These are phyloP conservation scores for Globisporangium sylvaticum DNA, from an alignment of 352 stramenopile species.

Conservation along the genomic window DNA sequence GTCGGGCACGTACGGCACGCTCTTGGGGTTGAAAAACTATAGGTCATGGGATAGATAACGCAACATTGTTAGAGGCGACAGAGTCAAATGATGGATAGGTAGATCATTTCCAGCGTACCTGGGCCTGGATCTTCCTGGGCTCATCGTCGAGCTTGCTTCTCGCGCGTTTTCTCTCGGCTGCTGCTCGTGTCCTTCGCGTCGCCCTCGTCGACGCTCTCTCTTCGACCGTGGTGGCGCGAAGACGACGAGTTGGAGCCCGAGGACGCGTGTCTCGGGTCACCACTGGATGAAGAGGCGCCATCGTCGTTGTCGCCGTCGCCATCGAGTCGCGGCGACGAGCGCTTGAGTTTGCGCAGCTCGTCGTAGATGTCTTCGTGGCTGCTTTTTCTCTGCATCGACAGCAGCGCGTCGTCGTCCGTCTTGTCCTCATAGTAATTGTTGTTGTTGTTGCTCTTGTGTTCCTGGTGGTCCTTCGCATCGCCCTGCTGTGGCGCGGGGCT, in stretches of 20 bases:
- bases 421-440: slow-evolving; percentile 14
- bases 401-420: slow-evolving; percentile 16
- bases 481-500: not conserved
- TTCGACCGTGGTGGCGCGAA: not conserved
- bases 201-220: slow-evolving; percentile 28
- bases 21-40: slow-evolving; percentile 83
- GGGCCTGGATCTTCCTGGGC: slow-evolving; percentile 59
- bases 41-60: too few relatives aligned
- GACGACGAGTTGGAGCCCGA: slow-evolving; percentile 13
- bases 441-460: slow-evolving; percentile 23
- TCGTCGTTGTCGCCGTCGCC: slow-evolving; percentile 13
- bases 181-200: slow-evolving; percentile 30
- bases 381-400: slow-evolving; percentile 21
- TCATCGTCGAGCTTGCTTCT: slow-evolving; percentile 66
- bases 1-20: slow-evolving; percentile 75
- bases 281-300: not conserved
- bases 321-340: slow-evolving; percentile 26
- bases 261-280: slow-evolving; percentile 16
- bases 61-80: not conserved
- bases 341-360: slow-evolving; percentile 54
- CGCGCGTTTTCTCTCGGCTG: slow-evolving; percentile 35
- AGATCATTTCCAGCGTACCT: slow-evolving; percentile 35
- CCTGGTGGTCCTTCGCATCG: slow-evolving; percentile 20
- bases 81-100: not conserved
- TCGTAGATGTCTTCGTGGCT: slow-evolving; percentile 52